Evolutionary conservation across 345 rosid genomes (phyloP), one percentile per base, ranked within the genome.

Genomic region (Brassica nigra): DNA sequence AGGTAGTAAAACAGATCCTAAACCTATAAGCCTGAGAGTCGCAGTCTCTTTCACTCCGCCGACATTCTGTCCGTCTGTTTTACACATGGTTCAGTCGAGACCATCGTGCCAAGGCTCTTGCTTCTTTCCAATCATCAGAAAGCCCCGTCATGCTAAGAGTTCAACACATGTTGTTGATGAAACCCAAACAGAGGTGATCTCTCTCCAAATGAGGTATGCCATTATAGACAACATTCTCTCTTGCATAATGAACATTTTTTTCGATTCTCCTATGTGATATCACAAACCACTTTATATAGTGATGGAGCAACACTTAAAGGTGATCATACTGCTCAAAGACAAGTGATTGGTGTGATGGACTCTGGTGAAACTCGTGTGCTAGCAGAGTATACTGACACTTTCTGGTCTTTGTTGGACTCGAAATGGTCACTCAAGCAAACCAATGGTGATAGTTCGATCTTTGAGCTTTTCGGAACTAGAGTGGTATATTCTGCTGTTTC

Each of bases 201-300:
- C 85, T 42, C 91, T 96, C 64, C 92, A 87, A 81, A 88, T 93
- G 89, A 91, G 99, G 99, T 96, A 90, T 18, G 76, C 0, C 34
- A 12, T 16, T 44, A 8, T 8, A 68, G 2, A 23, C 57, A 59
- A 42, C 36, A 15, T 11, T 47, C 9, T 33, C 68, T 58, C 20
- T 58, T 18, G 16, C 63, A 66, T 27, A 5, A 8, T 71, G 4
- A 65, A 66, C 1, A 5, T 64, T 23, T 23, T 23, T 23, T 23
- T 23, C 27, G 27, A 23, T 59, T 30, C 39, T 66, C 37, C 11
- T 5, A 37, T 2, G 33, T 67, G 44, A 30, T 73, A 8, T 14
- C 31, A 29, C 54, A 57, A 57, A 30, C 29, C 30, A n/a, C 15
- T 54, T 70, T 39, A 42, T 67, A 27, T 27, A 84, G 82, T 65